Evolutionary conservation across 2,329 filamentous ascomycete genomes (phyloP), one percentile per base, ranked within the genome.

Genomic region (Aspergillus sp.): DNA sequence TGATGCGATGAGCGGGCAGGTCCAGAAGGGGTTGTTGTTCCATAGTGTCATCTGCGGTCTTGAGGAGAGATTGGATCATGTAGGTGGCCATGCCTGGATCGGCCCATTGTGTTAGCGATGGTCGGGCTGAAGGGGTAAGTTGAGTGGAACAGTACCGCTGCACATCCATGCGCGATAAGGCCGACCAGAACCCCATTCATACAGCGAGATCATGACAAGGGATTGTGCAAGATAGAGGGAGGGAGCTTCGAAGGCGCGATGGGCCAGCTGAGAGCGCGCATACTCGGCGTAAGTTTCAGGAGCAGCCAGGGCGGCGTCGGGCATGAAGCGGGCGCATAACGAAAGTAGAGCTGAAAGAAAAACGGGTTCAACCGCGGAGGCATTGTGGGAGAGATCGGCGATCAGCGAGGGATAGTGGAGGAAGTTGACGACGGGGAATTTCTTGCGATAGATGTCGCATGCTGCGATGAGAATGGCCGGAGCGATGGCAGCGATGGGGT

Each of bases 141-240:
- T 36, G 15, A 10, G 23, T 12, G n/a, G 23, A 3, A 8, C 5
- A 9, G 17, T 64, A 75, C 73, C 74, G 49, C 74, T 76, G 56
- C 76, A 76, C 74, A 76, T 76, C 74, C 74, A 76, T 2, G 74
- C 74, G 47, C 74, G 72, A 59, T 76, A 76, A 3, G 74, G 72
- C 4, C 69, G 70, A 8, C 73, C 73, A 3, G 71, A 70, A 0
- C 74, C 74, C 74, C 74, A 76, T 60, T 76, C 74, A 43, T 76
- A 76, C 19, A 76, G 69, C 0, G 72, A 69, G 13, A 76, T 67
- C 67, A 76, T 76, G 4, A 76, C 74, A 10, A 75, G 61, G 0
- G 74, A 75, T 53, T 76, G 74, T 5, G 74, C 74, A 32, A 76
- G 70, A 28, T 69, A 70, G 1, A 76, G 65, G 4, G 74, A 76